Conservation (phyloP, 192 early-diverging fungal genomes). For the Coemansia sp. region DNA sequence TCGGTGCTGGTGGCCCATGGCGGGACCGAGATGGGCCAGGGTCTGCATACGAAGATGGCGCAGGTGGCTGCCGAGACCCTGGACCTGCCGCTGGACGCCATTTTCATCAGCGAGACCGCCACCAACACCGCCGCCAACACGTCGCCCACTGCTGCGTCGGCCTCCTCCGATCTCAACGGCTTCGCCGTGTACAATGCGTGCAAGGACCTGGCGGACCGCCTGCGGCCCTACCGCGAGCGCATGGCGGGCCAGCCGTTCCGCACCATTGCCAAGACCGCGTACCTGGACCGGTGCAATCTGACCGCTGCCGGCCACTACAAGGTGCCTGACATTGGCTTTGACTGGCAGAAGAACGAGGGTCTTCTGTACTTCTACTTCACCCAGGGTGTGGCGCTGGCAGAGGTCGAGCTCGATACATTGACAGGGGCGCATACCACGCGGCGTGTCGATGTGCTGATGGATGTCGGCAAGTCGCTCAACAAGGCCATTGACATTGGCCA, state of each 20-base stretch:
- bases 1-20: constrained; percentile 80
- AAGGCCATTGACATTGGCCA: constrained; percentile 87
- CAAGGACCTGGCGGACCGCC: constrained; percentile 65
- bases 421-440: constrained; percentile 76
- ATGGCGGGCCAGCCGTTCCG: constrained; percentile 56
- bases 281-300: constrained; percentile 77
- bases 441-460: constrained; percentile 80
- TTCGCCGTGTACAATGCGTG: constrained; percentile 81
- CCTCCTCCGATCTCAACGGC: constrained; percentile 80
- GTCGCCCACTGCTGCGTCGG: constrained; percentile 76
- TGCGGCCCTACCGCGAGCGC: constrained; percentile 69
- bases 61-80: constrained; percentile 82
- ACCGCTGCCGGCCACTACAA: constrained; percentile 84
- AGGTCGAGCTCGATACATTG: constrained; percentile 84
- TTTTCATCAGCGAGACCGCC: constrained; percentile 73
- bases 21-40: constrained; percentile 92
- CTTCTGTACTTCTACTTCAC: constrained; percentile 82
- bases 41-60: constrained; percentile 86
- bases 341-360: constrained; percentile 72
- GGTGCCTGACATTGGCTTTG: constrained; percentile 74
- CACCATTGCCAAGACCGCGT: constrained; percentile 61
- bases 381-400: constrained; percentile 74
- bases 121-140: constrained; percentile 80
- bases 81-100: constrained; percentile 62
- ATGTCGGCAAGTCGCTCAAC: constrained; percentile 81